Percentiles rank a stretch among this genome's conserved stretches.
These are phyloP conservation scores for Juncus effusus DNA, from an alignment of 176 grass and related monocot genomes.

Conservation along the genomic window DNA sequence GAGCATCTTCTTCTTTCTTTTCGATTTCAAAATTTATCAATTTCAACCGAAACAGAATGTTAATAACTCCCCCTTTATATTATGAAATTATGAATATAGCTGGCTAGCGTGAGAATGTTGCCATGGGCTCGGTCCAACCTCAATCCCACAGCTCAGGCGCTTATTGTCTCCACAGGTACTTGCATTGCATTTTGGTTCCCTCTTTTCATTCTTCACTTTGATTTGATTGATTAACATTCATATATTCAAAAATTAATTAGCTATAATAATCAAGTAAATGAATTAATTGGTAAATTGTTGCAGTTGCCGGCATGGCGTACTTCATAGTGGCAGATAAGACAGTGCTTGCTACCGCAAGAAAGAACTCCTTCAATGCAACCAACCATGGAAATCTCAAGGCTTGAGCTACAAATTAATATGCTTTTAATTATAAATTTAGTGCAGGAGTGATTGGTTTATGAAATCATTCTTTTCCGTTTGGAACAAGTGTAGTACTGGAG, in stretches of 20 bases:
- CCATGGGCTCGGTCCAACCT: slow-evolving; percentile 61
- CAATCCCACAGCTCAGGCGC: slow-evolving; percentile 60
- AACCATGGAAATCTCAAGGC: background rate
- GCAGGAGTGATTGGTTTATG: no score
- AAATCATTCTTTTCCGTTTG: no score
- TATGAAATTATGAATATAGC: slow-evolving; percentile 15
- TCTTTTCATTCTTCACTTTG: no score
- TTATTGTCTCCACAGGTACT: slow-evolving; percentile 60
- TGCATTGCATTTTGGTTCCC: no score
- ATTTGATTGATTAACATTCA: no score
- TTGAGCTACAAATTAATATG: background rate
- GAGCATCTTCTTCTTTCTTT: slow-evolving; percentile 1
- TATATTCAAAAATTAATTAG: no score
- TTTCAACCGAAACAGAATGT: background rate
- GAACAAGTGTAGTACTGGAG: no score
- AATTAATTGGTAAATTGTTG: slow-evolving; percentile 3
- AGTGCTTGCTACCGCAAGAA: slow-evolving; percentile 51
- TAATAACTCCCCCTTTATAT: no score
- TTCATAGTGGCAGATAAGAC: slow-evolving; percentile 75
- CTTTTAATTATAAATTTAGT: no score
- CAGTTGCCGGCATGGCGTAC: slow-evolving; percentile 58
- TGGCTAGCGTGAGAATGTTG: slow-evolving; percentile 73
- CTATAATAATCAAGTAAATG: no score
- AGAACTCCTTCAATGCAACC: slow-evolving; percentile 41
- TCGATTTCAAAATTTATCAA: slow-evolving; percentile 1